phyloP scores from a whole-genome alignment of 2,329 filamentous ascomycete species.

The Gaeumannomyces sp. region DNA sequence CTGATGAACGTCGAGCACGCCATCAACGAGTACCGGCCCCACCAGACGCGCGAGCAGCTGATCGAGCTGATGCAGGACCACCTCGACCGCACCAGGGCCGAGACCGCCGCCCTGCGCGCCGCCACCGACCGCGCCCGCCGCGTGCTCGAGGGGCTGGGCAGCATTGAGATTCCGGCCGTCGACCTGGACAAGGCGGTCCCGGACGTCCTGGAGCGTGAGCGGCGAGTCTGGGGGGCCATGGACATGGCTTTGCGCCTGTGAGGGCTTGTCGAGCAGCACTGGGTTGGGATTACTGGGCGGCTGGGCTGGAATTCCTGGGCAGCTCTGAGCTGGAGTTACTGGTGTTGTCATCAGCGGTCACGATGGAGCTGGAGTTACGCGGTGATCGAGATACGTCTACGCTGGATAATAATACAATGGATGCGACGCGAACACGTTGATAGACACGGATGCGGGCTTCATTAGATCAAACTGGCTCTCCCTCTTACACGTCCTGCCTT shows the following conservation, averaged over 20 bases:
- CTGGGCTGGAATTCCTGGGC: no score
- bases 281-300: no score
- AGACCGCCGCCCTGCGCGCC: constrained; percentile 63
- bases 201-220: constrained; percentile 8
- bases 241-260: constrained; percentile 29
- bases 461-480: constrained; percentile 59
- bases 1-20: constrained; percentile 90
- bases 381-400: no score
- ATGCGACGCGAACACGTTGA: no score
- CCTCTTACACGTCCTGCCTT: constrained; percentile 58
- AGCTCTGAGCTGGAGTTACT: no score
- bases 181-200: constrained; percentile 11
- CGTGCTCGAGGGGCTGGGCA: constrained; percentile 63
- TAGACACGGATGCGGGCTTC: no score
- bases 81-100: constrained; percentile 62
- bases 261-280: no score
- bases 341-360: no score
- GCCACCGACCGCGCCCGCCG: constrained; percentile 67
- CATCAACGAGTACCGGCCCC: constrained; percentile 88
- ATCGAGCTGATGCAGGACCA: constrained; percentile 86
- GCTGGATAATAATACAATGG: no score
- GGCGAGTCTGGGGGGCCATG: constrained; percentile 33
- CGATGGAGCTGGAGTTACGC: no score
- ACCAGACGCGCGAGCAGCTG: constrained; percentile 83
- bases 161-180: constrained; percentile 32